Evolutionary conservation across 2,329 filamentous ascomycete species (phyloP).

Genomic region (Sclerotinia minor): DNA sequence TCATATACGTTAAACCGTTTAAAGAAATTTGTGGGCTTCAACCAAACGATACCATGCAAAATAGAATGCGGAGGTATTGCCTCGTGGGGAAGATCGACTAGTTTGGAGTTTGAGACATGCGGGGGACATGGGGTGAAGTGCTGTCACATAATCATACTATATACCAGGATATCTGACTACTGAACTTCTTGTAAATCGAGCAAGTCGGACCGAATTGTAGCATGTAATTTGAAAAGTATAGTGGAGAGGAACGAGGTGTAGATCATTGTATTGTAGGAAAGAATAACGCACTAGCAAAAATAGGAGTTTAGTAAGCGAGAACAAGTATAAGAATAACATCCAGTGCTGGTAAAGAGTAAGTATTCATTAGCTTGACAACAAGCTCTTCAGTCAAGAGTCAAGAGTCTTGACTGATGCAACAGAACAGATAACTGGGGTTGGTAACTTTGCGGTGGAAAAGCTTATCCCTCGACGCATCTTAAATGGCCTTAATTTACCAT

Average conservation of each 20-base stretch:
- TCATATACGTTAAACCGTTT: neutral
- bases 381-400: neutral
- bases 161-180: slow-evolving; percentile 11
- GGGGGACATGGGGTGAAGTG: slow-evolving; percentile 22
- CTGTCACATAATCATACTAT: slow-evolving; percentile 10
- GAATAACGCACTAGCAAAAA: neutral
- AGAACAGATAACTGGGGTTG: neutral
- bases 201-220: slow-evolving; percentile 25
- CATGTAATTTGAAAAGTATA: neutral
- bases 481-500: neutral
- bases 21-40: neutral
- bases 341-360: too few relatives aligned
- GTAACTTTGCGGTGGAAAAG: neutral
- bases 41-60: neutral
- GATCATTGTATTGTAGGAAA: neutral
- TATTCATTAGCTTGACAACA: neutral
- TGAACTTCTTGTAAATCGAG: slow-evolving; percentile 19
- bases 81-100: slow-evolving; percentile 25
- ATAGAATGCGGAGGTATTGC: slow-evolving; percentile 12
- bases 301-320: neutral
- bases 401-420: neutral
- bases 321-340: neutral
- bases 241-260: too few relatives aligned
- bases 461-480: neutral
- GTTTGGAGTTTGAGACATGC: slow-evolving; percentile 18